These are phyloP conservation scores for Trametes cingulata DNA, from an alignment of 768 basidiomycete species.

Conservation along the genomic window DNA sequence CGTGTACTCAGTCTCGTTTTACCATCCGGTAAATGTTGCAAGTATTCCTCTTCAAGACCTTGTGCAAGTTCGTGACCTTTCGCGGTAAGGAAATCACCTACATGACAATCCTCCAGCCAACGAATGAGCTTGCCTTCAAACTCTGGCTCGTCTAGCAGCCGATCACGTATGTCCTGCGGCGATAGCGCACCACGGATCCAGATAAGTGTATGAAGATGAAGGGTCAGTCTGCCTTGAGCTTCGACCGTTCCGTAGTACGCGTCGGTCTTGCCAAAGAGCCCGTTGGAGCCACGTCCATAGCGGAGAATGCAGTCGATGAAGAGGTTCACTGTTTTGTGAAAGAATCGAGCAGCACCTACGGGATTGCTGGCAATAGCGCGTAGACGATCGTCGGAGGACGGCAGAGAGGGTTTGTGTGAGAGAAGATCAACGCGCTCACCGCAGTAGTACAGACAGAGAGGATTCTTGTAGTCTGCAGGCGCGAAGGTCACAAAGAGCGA, in stretches of 20 bases:
- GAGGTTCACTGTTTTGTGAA: not conserved
- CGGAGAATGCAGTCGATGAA: not conserved
- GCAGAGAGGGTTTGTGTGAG: not conserved
- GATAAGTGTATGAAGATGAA: conserved; percentile 41
- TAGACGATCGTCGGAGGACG: not conserved
- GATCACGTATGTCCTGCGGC: conserved; percentile 15
- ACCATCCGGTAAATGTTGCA: too few species aligned
- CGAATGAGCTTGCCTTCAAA: not conserved
- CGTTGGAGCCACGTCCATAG: not conserved
- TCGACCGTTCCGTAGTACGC: conserved; percentile 44
- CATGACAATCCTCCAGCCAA: not conserved
- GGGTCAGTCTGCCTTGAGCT: conserved; percentile 38
- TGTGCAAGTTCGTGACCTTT: too few species aligned
- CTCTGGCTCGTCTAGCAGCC: not conserved
- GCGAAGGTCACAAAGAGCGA: conserved; percentile 41
- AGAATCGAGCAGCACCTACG: not conserved
- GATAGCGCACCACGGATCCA: conserved; percentile 31
- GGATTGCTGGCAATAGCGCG: not conserved
- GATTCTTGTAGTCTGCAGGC: conserved; percentile 32
- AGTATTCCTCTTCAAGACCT: too few species aligned
- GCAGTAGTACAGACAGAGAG: not conserved
- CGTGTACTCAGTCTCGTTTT: too few species aligned
- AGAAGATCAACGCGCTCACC: not conserved
- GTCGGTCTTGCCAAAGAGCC: conserved; percentile 32
- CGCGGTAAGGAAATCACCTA: too few species aligned